A percentile compares a stretch with the other conserved stretches of the same genome.
Conservation (phyloP, 169 alveolate species). For the Ophryocystis elektroscirrha region DNA sequence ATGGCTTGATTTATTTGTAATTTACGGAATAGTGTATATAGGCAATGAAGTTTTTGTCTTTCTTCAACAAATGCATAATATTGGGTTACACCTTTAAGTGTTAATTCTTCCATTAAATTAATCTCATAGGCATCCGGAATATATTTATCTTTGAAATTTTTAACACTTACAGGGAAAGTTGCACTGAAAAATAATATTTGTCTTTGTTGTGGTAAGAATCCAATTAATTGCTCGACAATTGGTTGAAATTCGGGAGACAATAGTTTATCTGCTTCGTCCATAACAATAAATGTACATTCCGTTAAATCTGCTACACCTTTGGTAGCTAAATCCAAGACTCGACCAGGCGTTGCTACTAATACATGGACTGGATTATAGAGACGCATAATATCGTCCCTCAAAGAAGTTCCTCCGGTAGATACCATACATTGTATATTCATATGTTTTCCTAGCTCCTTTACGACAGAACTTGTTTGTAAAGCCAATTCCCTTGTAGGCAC, state of each 20-base stretch:
- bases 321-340: conserved; percentile 67
- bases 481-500: conserved; percentile 67
- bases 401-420: conserved; percentile 60
- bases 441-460: conserved; percentile 21
- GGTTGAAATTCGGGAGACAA: conserved; percentile 88
- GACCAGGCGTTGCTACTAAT: conserved; percentile 87
- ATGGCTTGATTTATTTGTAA: conserved; percentile 67
- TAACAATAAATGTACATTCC: conserved; percentile 41
- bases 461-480: conserved; percentile 36
- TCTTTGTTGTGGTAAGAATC: conserved; percentile 63
- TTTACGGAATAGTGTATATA: conserved; percentile 77
- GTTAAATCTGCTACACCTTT: conserved; percentile 53
- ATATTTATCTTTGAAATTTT: conserved; percentile 71
- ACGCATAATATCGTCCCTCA: conserved; percentile 58
- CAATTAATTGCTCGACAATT: conserved; percentile 71
- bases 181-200: conserved; percentile 90
- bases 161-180: conserved; percentile 90
- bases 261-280: conserved; percentile 95
- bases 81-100: conserved; percentile 93
- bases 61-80: conserved; percentile 82
- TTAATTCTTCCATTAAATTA: conserved; percentile 91
- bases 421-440: conserved; percentile 24
- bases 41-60: conserved; percentile 60
- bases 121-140: conserved; percentile 84
- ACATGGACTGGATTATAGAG: conserved; percentile 69